These are phyloP conservation scores for Trametes coccinea DNA, from an alignment of 768 basidiomycete genomes.

Conservation along the genomic window DNA sequence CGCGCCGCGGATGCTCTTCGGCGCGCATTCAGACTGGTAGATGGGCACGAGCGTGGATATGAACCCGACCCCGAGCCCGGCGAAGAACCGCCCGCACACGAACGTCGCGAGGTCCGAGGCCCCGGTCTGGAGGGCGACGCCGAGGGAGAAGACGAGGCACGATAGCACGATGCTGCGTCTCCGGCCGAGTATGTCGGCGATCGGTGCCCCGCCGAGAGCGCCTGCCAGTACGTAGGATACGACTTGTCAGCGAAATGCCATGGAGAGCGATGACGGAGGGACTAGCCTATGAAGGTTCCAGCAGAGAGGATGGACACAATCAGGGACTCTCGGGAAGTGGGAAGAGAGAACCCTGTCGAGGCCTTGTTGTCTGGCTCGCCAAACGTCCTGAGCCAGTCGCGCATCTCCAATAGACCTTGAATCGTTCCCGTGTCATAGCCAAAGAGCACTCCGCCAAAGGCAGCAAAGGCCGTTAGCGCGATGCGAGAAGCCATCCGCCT, in stretches of 20 bases:
- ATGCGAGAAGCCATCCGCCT: constrained; percentile 28
- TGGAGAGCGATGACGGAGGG: neutral
- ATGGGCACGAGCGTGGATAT: constrained; percentile 65
- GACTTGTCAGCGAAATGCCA: too few relatives aligned
- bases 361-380: constrained; percentile 32
- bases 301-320: constrained; percentile 73
- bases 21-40: constrained; percentile 60
- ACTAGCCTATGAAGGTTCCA: constrained; percentile 74
- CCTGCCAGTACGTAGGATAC: constrained; percentile 28
- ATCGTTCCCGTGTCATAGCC: constrained; percentile 86
- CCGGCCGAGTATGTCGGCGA: constrained; percentile 57
- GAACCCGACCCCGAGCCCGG: constrained; percentile 79
- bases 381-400: constrained; percentile 54
- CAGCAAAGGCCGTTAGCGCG: constrained; percentile 38
- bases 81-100: constrained; percentile 70
- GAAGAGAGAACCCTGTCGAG: constrained; percentile 32
- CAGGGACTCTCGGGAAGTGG: constrained; percentile 47
- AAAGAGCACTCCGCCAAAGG: constrained; percentile 41
- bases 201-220: constrained; percentile 51
- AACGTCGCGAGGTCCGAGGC: constrained; percentile 54
- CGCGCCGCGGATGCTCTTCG: constrained; percentile 52
- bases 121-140: constrained; percentile 67
- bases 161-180: constrained; percentile 47
- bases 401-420: constrained; percentile 69
- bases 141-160: constrained; percentile 54